Base-by-base conservation (phyloP, 352 stramenopile species). In the Pythium folliculosum region DNA sequence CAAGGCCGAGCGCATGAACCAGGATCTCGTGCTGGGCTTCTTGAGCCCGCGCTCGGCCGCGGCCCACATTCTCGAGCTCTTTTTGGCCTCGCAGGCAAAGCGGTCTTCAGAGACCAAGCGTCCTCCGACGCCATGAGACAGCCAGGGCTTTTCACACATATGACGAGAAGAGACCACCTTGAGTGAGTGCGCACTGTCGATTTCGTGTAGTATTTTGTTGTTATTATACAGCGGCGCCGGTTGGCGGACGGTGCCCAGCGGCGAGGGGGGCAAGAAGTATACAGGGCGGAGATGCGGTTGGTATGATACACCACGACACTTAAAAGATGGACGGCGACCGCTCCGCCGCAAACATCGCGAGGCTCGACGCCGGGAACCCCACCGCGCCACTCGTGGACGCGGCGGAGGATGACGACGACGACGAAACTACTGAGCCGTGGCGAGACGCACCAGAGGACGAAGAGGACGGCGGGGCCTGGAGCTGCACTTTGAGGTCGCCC, bases 21-120 rank as follows among this genome's bases (percentile, higher is more conserved):
- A 86, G 32, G 82, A 91, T 48, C 66, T 92, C 9, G 77, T 81
- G 32, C 73, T 81, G 13, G 84, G 84, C 21, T 90, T 80, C 63
- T 75, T 91, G 47, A 92, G 82, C 48, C 81, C 82, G 30, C 77
- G 84, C 6, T 89, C 82, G 19, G 84, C 82, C 16, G 84, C 84
- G 21, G 73, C 72, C 43, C 74, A 78, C 4, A 75, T 92, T 51
- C 58, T 92, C 3, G 79, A 91, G 47, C 63, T 88, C 3, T 89
- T 91, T 62, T 64, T 91, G 17, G 77, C 77, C 22, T 83, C 79
- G 22, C 79, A 72, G 23, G 61, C 64, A 50, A 67, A 48, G n/a
- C 14, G 45, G 44, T 22, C 37, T 19, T 21, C 40, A n/a, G 40
- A 19, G 5, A n/a, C 40, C 40, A 47, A 47, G 40, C 9, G 17